Base-by-base conservation (phyloP, 2,329 filamentous ascomycete species). In the Microcyclospora tardicrescens region DNA sequence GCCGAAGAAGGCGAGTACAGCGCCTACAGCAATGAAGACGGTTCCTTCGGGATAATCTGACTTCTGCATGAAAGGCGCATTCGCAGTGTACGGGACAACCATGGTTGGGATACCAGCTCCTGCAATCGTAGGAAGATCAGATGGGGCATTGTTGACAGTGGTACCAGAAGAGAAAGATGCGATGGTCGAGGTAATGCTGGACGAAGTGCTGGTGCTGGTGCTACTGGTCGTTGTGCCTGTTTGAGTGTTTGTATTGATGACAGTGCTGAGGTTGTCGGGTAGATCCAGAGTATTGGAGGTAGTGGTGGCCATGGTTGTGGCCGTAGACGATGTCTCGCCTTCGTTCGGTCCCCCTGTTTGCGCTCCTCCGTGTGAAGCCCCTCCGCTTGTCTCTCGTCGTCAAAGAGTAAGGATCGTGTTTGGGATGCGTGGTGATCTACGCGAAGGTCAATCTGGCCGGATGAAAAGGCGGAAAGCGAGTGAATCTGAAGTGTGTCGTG, bases 21-120 rank as follows among this genome's bases (percentile, higher is more conserved):
- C 82, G 34, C 91, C 91, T 1, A 96, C 91, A 15, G 79, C 81
- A 53, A 98, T 98, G 65, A 98, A 98, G 42, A 98, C 81, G 3
- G 89, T 95, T 39, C 91, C 91, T 54, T 96, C 83, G 2, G 91
- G 91, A 10, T 87, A 69, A 38, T 65, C 79, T 1, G 86, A 93
- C 53, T 80, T 78, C 56, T 87, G 80, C 84, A 96, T 94, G 58
- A 84, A 98, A 12, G 89, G 86, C 5, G 91, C 91, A 54, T 81
- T 75, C 30, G 74, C 71, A 2, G 84, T 94, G 16, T 86, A 82
- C 6, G 91, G 91, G 2, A 96, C 79, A 16, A 77, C 73, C 3
- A 85, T 70, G 1, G 81, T 65, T 5, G 87, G 83, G 47, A 75
- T 73, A 47, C 68, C 72, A 36, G 67, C 64, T 46, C 72, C 73